These are phyloP conservation scores for Spinellus fusiger DNA, from an alignment of 192 early-diverging fungal species.

Conservation along the genomic window DNA sequence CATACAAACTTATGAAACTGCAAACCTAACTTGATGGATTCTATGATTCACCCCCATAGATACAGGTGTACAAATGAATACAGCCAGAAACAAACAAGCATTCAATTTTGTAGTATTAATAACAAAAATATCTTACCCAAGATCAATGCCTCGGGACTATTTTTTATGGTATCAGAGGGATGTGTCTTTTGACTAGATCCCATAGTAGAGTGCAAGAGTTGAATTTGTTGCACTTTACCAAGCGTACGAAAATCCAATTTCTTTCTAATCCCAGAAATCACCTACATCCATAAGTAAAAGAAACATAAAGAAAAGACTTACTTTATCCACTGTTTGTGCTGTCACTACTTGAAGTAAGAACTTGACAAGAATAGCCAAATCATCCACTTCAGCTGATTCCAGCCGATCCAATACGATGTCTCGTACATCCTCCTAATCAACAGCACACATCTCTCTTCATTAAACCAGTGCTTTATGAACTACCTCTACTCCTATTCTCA, in stretches of 20 bases:
- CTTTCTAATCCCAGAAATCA: conserved; percentile 44
- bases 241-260: conserved; percentile 62
- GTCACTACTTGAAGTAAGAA: conserved; percentile 65
- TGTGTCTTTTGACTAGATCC: conserved; percentile 3
- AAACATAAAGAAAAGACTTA: conserved; percentile 24
- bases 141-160: conserved; percentile 43
- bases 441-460: not conserved
- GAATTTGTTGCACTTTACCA: conserved; percentile 34
- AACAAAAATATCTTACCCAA: conserved; percentile 37
- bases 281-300: conserved; percentile 3
- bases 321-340: conserved; percentile 36
- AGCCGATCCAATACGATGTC: conserved; percentile 54
- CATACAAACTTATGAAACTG: conserved; percentile 62
- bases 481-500: not conserved
- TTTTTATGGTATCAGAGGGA: conserved; percentile 4
- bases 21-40: conserved; percentile 60
- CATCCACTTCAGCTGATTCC: conserved; percentile 60
- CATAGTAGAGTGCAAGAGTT: not conserved
- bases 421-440: conserved; percentile 37
- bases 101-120: not conserved
- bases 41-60: too few species aligned
- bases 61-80: not conserved
- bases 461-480: not conserved
- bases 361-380: conserved; percentile 65
- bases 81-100: not conserved